Conservation (phyloP, 225 moss, liverwort and hornwort species). For the Pseudoscleropodium purum region DNA sequence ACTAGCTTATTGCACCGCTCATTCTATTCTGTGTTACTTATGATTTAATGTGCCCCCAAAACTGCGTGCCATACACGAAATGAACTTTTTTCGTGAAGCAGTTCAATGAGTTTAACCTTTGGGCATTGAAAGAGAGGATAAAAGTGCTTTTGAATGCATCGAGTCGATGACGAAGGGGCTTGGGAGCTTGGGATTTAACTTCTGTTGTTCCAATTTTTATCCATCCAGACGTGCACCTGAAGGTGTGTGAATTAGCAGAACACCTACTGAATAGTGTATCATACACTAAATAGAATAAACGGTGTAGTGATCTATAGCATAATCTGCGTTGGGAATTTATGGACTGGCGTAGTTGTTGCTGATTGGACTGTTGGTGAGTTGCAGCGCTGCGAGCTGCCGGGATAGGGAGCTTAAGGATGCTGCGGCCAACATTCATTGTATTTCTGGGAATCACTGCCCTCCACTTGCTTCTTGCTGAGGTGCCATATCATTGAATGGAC, state of each 20-base stretch:
- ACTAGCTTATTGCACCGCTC: not conserved
- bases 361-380: not conserved
- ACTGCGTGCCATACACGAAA: not conserved
- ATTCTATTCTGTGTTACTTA: not conserved
- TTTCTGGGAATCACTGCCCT: slow-evolving; percentile 24
- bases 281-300: not conserved
- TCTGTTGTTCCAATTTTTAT: not conserved
- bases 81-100: not conserved
- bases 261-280: not conserved
- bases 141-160: not conserved
- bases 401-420: slow-evolving; percentile 11
- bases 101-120: not conserved
- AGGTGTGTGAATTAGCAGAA: not conserved
- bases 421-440: slow-evolving; percentile 16
- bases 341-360: not conserved
- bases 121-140: not conserved
- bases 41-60: not conserved
- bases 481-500: not conserved
- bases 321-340: not conserved
- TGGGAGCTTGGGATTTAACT: not conserved
- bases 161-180: not conserved
- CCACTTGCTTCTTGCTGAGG: slow-evolving; percentile 40
- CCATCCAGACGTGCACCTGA: not conserved
- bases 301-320: not conserved
- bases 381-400: slow-evolving; percentile 29